A percentile compares a stretch with the other conserved stretches of the same genome.
These are phyloP conservation scores for Podospora pseudopauciseta DNA, from an alignment of 495 filamentous ascomycete species.

Conservation along the genomic window DNA sequence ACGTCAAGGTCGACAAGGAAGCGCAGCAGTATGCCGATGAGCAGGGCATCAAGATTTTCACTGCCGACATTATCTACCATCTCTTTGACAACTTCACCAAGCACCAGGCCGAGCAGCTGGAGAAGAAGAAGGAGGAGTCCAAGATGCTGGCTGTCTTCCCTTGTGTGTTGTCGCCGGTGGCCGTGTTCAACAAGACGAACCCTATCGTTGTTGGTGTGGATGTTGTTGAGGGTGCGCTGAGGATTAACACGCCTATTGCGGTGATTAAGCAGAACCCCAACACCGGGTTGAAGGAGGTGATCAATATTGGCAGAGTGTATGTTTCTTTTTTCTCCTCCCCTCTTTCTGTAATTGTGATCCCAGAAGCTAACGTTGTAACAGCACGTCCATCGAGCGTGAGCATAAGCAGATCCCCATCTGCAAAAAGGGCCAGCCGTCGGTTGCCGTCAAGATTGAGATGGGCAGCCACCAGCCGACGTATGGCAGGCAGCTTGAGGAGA, in stretches of 20 bases:
- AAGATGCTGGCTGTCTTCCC: constrained; percentile 97
- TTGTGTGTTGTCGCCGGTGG: constrained; percentile 81
- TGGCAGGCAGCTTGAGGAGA: constrained; percentile 92
- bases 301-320: constrained; percentile 91
- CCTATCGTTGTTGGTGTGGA: constrained; percentile 97
- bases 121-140: constrained; percentile 91
- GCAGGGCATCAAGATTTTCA: constrained; percentile 96
- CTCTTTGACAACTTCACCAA: constrained; percentile 94
- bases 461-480: constrained; percentile 92
- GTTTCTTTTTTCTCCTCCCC: constrained; percentile 34
- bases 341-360: not conserved
- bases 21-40: constrained; percentile 88
- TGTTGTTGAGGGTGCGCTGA: constrained; percentile 82
- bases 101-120: constrained; percentile 80
- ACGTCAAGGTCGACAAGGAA: constrained; percentile 98
- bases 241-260: constrained; percentile 81
- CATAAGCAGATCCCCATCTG: constrained; percentile 89
- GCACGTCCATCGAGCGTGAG: constrained; percentile 91
- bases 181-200: constrained; percentile 97
- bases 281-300: constrained; percentile 76
- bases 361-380: constrained; percentile 32
- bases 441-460: constrained; percentile 95
- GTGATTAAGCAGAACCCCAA: constrained; percentile 75
- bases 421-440: constrained; percentile 94
- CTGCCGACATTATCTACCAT: constrained; percentile 98